Evolutionary conservation across 2,329 filamentous ascomycete genomes (phyloP).

Genomic region (Parascedosporium putredinis): DNA sequence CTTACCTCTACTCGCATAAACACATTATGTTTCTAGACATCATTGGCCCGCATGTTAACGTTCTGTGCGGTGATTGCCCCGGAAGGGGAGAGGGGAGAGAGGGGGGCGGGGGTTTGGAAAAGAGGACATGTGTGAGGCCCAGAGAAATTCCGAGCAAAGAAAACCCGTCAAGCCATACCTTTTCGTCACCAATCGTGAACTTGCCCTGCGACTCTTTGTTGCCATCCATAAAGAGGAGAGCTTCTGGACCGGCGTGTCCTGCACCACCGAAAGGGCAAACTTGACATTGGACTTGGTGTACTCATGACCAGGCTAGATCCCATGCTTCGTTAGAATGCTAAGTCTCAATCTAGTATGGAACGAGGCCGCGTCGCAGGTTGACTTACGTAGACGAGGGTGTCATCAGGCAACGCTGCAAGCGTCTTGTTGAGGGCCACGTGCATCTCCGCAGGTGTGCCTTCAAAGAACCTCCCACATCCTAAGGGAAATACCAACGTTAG

Average conservation of each 20-base stretch:
- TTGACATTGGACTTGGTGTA: conserved; percentile 97
- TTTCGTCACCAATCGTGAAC: conserved; percentile 95
- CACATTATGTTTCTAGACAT: conserved; percentile 70
- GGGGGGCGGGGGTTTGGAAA: too few species aligned
- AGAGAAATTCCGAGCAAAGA: too few species aligned
- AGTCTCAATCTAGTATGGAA: not conserved
- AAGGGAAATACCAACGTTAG: not conserved
- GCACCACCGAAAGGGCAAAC: conserved; percentile 68
- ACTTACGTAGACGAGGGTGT: conserved; percentile 81
- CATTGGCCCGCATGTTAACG: conserved; percentile 3
- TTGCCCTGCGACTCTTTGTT: conserved; percentile 88
- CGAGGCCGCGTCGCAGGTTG: not conserved
- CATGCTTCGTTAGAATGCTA: too few species aligned
- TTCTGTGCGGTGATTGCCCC: too few species aligned
- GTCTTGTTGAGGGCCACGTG: conserved; percentile 82
- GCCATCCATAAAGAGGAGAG: conserved; percentile 66
- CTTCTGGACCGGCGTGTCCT: conserved; percentile 65
- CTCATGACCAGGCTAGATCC: conserved; percentile 72
- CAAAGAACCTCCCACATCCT: conserved; percentile 95
- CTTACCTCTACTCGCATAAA: conserved; percentile 83
- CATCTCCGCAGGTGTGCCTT: conserved; percentile 85
- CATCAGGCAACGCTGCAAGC: conserved; percentile 69
- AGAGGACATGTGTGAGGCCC: too few species aligned
- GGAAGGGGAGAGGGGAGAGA: too few species aligned
- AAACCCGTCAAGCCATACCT: conserved; percentile 45